phyloP scores from a whole-genome alignment of 805 yeast species.

The Wickerhamiella kazuoi region DNA sequence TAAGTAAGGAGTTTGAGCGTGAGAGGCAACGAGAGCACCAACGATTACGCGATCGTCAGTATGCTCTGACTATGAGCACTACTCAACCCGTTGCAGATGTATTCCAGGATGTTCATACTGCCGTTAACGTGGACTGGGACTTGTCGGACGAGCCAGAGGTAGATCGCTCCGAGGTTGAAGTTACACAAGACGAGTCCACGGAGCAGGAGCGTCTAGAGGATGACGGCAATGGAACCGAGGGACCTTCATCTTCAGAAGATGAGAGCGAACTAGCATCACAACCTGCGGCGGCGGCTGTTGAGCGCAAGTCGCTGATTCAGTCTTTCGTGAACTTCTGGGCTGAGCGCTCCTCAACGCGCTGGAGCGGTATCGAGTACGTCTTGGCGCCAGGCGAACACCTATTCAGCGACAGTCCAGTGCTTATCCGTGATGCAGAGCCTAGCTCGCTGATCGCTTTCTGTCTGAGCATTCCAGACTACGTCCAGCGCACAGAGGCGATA shows the following conservation, averaged over 20 bases:
- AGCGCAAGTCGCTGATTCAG: slow-evolving; percentile 60
- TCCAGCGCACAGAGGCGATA: slow-evolving; percentile 36
- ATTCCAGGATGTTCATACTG: slow-evolving; percentile 74
- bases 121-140: slow-evolving; percentile 42
- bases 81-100: slow-evolving; percentile 83
- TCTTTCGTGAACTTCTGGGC: slow-evolving; percentile 91
- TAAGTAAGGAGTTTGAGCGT: slow-evolving; percentile 69
- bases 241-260: neutral
- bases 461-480: slow-evolving; percentile 67
- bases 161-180: slow-evolving; percentile 3
- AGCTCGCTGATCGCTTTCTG: slow-evolving; percentile 89
- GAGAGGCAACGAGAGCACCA: slow-evolving; percentile 68
- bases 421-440: slow-evolving; percentile 93
- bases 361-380: slow-evolving; percentile 87
- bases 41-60: slow-evolving; percentile 37
- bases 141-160: slow-evolving; percentile 10
- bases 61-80: slow-evolving; percentile 52
- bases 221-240: slow-evolving; percentile 5
- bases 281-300: slow-evolving; percentile 24
- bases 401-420: slow-evolving; percentile 83
- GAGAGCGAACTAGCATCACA: slow-evolving; percentile 2
- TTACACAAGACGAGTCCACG: neutral
- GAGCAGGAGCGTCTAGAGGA: slow-evolving; percentile 4
- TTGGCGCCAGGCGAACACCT: slow-evolving; percentile 67
- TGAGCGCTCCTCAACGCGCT: slow-evolving; percentile 82